Evolutionary conservation across 2,329 filamentous ascomycete species (phyloP).

Genomic region (Cytospora schulzeri): DNA sequence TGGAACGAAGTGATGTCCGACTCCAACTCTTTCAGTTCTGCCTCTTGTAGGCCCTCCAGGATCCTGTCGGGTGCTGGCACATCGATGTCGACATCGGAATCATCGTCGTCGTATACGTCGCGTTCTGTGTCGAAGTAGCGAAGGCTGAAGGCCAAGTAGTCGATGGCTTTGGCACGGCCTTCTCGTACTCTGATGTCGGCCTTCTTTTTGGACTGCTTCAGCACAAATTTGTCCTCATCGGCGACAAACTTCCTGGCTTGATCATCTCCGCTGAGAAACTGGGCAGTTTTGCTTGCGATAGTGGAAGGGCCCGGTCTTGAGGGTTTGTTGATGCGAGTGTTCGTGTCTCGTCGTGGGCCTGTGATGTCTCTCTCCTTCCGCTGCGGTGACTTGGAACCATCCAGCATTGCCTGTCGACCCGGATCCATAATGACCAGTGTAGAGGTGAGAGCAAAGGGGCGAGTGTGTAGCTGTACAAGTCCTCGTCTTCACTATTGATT

Average conservation of each 20-base stretch:
- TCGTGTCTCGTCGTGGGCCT: constrained; percentile 57
- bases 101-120: constrained; percentile 83
- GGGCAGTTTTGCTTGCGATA: constrained; percentile 37
- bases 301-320: constrained; percentile 37
- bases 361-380: constrained; percentile 50
- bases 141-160: constrained; percentile 89
- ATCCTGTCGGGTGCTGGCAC: constrained; percentile 80
- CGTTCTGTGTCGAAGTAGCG: constrained; percentile 84
- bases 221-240: constrained; percentile 92
- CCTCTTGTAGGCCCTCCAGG: constrained; percentile 69
- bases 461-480: background rate
- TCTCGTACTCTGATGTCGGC: constrained; percentile 92
- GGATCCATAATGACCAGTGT: constrained; percentile 51
- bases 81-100: constrained; percentile 71
- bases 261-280: constrained; percentile 71
- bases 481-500: background rate
- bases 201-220: constrained; percentile 98
- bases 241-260: constrained; percentile 83
- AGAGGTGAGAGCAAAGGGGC: background rate
- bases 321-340: constrained; percentile 59
- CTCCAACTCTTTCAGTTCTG: constrained; percentile 74
- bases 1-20: constrained; percentile 81
- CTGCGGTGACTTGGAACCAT: constrained; percentile 45
- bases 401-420: constrained; percentile 56
- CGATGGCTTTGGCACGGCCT: constrained; percentile 86